phyloP scores from a whole-genome alignment of 108 stramenopile species.

The Mediolabrus comicus region DNA sequence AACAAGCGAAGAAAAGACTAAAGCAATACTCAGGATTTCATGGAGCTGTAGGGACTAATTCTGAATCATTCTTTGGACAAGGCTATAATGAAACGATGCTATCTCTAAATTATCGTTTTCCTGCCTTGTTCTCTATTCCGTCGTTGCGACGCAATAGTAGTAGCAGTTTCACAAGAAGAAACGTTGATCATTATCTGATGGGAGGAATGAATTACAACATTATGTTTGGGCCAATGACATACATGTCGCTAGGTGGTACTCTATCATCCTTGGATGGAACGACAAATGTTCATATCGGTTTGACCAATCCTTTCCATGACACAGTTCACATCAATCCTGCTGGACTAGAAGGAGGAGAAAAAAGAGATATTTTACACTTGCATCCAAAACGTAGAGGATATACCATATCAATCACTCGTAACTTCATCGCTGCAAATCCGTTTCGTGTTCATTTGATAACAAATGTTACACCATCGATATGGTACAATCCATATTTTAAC shows the following conservation, averaged over 20 bases:
- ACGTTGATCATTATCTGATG: neutral
- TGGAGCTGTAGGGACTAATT: constrained; percentile 19
- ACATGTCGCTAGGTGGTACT: constrained; percentile 12
- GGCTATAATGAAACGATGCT: constrained; percentile 30
- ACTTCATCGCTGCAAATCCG: constrained; percentile 2
- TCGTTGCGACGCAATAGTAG: neutral
- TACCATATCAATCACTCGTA: constrained; percentile 11
- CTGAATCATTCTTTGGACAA: constrained; percentile 2
- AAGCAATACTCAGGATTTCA: constrained; percentile 33
- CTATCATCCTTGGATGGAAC: constrained; percentile 23
- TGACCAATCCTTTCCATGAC: neutral
- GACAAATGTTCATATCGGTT: constrained; percentile 13
- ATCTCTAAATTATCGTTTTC: constrained; percentile 32
- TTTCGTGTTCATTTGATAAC: constrained; percentile 5
- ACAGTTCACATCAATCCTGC: neutral
- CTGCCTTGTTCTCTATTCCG: constrained; percentile 4
- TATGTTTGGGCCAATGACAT: constrained; percentile 16
- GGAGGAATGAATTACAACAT: constrained; percentile 24
- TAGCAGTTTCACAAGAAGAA: neutral
- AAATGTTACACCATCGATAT: neutral
- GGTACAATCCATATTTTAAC: neutral
- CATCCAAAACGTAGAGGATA: neutral
- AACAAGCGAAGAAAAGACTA: constrained; percentile 11
- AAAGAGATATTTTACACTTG: neutral
- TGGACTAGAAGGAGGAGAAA: neutral